A percentile compares a stretch with the other conserved stretches of the same genome.
phyloP scores from a whole-genome alignment of 345 rosid genomes.

The Garcia nutans region DNA sequence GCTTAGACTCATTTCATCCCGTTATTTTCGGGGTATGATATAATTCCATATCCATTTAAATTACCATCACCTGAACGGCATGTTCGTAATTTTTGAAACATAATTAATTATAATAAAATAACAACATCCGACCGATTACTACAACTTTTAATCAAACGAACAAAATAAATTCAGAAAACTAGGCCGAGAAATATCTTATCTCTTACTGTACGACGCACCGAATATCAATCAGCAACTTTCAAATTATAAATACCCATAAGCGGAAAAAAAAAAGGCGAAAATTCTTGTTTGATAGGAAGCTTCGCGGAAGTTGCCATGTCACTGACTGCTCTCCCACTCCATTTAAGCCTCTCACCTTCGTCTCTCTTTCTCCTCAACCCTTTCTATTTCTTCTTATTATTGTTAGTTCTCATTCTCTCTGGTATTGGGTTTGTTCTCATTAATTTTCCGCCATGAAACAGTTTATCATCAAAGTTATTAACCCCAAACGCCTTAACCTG shows the following conservation, averaged over 20 bases:
- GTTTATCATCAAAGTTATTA: constrained; percentile 32
- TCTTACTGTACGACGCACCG: too few species aligned
- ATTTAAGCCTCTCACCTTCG: constrained; percentile 49
- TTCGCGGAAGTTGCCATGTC: constrained; percentile 86
- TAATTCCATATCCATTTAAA: too few species aligned
- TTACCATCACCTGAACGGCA: too few species aligned
- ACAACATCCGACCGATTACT: too few species aligned
- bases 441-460: constrained; percentile 36
- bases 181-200: too few species aligned
- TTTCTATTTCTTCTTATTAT: background rate
- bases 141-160: too few species aligned
- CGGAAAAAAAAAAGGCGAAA: background rate
- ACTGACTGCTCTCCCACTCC: constrained; percentile 17
- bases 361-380: constrained; percentile 30
- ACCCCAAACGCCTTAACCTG: constrained; percentile 47
- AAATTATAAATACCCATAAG: background rate
- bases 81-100: too few species aligned
- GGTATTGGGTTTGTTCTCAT: too few species aligned
- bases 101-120: too few species aligned
- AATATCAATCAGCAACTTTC: background rate
- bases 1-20: too few species aligned
- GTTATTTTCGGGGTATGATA: too few species aligned
- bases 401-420: background rate
- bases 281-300: constrained; percentile 39
- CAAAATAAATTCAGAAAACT: too few species aligned